A percentile compares a stretch with the other conserved stretches of the same genome.
Conservation (phyloP, 495 filamentous ascomycete species). For the Astrocystis sublimbata region DNA sequence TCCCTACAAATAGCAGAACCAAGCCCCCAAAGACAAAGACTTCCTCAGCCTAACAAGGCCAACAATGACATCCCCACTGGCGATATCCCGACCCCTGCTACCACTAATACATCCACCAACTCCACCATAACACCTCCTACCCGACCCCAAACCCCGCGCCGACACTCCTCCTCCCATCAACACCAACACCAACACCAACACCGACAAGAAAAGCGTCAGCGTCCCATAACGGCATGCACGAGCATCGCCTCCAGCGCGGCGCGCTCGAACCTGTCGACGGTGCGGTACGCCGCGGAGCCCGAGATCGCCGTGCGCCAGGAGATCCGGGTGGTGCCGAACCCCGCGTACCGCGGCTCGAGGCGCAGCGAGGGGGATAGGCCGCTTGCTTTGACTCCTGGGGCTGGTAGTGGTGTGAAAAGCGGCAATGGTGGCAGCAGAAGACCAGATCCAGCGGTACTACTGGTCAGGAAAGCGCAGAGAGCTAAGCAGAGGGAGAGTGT, state of each 20-base stretch:
- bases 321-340: constrained; percentile 32
- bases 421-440: neutral
- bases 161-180: neutral
- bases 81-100: too few relatives aligned
- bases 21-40: too few relatives aligned
- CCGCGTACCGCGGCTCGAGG: constrained; percentile 10
- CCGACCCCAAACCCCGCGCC: neutral
- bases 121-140: too few relatives aligned
- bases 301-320: constrained; percentile 32
- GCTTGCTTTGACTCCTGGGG: too few relatives aligned
- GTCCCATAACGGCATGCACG: constrained; percentile 26
- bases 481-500: neutral
- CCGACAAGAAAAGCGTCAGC: constrained; percentile 5
- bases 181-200: neutral
- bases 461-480: neutral
- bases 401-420: neutral
- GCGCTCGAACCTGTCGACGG: constrained; percentile 29
- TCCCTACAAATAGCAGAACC: too few relatives aligned
- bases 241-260: constrained; percentile 28
- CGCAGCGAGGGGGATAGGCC: neutral
- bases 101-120: too few relatives aligned
- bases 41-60: too few relatives aligned
- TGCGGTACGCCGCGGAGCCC: constrained; percentile 30
- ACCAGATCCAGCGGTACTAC: neutral
- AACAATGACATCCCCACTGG: too few relatives aligned